Conservation (phyloP, 768 basidiomycete species). For the Dioszegia hungarica region DNA sequence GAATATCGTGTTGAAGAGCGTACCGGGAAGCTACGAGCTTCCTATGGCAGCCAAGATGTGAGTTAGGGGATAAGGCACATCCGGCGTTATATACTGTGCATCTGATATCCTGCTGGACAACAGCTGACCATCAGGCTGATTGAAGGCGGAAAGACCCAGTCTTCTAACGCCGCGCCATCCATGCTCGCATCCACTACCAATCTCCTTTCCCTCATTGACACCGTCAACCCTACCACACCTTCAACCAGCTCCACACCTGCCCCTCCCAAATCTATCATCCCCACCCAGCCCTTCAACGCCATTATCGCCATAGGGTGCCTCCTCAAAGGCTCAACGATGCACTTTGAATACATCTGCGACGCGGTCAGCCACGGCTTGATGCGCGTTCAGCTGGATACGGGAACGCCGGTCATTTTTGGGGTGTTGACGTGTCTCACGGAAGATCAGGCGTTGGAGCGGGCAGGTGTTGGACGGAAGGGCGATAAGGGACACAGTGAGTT, state of each 20-base stretch:
- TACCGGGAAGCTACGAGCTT: constrained; percentile 93
- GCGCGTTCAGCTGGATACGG: constrained; percentile 88
- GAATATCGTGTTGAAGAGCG: constrained; percentile 85
- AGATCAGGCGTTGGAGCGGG: constrained; percentile 88
- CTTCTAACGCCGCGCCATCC: constrained; percentile 70
- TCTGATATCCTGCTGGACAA: too few relatives aligned
- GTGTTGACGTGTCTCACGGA: constrained; percentile 88
- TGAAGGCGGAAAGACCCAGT: constrained; percentile 76
- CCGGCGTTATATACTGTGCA: too few relatives aligned
- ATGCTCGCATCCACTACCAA: constrained; percentile 60
- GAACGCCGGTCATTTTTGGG: constrained; percentile 92
- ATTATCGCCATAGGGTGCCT: constrained; percentile 96
- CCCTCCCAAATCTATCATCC: constrained; percentile 43
- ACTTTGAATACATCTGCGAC: constrained; percentile 98
- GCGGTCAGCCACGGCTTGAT: constrained; percentile 89
- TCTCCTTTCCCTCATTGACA: constrained; percentile 53
- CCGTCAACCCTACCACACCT: constrained; percentile 46
- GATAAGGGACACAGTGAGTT: constrained; percentile 73
- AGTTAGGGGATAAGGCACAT: too few relatives aligned
- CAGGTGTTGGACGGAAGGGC: constrained; percentile 69
- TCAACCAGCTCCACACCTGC: constrained; percentile 45
- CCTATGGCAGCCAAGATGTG: constrained; percentile 80
- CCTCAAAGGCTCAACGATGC: constrained; percentile 94
- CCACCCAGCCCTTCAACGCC: constrained; percentile 66
- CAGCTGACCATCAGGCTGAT: constrained; percentile 67